Evolutionary conservation across 2,329 filamentous ascomycete genomes (phyloP).

Genomic region (Diaporthe longicolla): DNA sequence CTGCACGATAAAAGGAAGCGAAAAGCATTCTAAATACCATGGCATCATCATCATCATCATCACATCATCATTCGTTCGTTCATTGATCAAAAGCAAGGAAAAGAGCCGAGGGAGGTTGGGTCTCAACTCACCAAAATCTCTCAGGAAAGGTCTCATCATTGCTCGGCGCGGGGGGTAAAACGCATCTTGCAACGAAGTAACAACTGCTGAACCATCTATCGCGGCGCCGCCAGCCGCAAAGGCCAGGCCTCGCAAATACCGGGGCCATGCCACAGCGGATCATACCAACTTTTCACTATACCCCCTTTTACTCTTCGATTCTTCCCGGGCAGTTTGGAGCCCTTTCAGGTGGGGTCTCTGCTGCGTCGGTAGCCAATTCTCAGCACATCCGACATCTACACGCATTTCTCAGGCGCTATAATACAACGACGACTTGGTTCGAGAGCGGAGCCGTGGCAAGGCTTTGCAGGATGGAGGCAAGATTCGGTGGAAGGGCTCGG

Average conservation of each 20-base stretch:
- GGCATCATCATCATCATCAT: conserved; percentile 16
- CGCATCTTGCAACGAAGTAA: conserved; percentile 35
- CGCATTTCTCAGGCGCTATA: conserved; percentile 31
- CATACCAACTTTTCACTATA: conserved; percentile 14
- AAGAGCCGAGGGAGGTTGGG: conserved; percentile 34
- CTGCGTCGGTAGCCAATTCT: neutral
- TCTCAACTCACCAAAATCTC: conserved; percentile 29
- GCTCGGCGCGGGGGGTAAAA: conserved; percentile 35
- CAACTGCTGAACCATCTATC: conserved; percentile 35
- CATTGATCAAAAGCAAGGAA: conserved; percentile 28
- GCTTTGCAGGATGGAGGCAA: conserved; percentile 6
- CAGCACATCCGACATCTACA: conserved; percentile 23
- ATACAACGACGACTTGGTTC: conserved; percentile 18
- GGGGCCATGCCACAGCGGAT: conserved; percentile 12
- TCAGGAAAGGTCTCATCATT: conserved; percentile 36
- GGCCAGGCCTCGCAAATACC: neutral
- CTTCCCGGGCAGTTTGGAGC: neutral
- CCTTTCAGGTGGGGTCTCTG: neutral
- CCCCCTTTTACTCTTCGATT: conserved; percentile 21
- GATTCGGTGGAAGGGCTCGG: neutral
- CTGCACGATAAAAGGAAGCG: conserved; percentile 29
- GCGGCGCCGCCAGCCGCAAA: conserved; percentile 12
- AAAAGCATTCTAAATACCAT: conserved; percentile 35
- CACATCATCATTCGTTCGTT: conserved; percentile 26
- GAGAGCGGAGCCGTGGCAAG: neutral